Evolutionary conservation across 306 rosid species (phyloP), one percentile per base, ranked within the genome.

Genomic region (Vachellia pachyceras): DNA sequence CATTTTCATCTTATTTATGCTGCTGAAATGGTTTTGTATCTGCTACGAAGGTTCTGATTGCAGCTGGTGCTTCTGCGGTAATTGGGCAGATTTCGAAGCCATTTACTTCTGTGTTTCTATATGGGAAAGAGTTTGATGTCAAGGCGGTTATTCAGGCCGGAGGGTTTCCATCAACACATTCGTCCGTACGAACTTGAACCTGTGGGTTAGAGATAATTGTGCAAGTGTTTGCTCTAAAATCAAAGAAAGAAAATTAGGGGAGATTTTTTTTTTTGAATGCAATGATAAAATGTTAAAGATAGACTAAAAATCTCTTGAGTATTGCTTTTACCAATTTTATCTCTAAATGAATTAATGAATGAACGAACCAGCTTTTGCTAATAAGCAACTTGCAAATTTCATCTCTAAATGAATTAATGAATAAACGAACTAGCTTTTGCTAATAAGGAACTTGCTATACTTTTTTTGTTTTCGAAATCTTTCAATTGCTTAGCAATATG

Each of bases 101-200:
- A 9, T 82, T 91, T 75, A 79, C 91, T 76, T 88, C 92, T 77
- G 89, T 90, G 39, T 23, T 93, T 50, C 82, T 93, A 4, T 88
- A 95, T 44, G 91, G 97, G 35, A 91, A 88, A 79, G 89, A 87
- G 39, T 91, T 95, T 73, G 92, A 93, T 88, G 5, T 92, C 85
- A 95, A 86, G 80, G 70, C 90, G 1, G 2, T 74, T 79, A 0
- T 88, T 87, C 92, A 88, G 72, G 90, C 97, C 33, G 99, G 97
- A 75, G 99, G 99, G 50, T 95, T 95, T 81, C 97, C 99, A 61
- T 95, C 99, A 5, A 80, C 97, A 18, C 99, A 95, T 85, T 91
- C 99, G 79, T 92, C 99, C 55, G 99, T 95, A 91, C 82, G 91
- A 29, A 17, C 71, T 49, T 52, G 14, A 1, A 40, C 45, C 47